A percentile compares a stretch with the other conserved stretches of the same genome.
These are phyloP conservation scores for Leccinum longicurvipes DNA, from an alignment of 768 basidiomycete genomes.

Conservation along the genomic window DNA sequence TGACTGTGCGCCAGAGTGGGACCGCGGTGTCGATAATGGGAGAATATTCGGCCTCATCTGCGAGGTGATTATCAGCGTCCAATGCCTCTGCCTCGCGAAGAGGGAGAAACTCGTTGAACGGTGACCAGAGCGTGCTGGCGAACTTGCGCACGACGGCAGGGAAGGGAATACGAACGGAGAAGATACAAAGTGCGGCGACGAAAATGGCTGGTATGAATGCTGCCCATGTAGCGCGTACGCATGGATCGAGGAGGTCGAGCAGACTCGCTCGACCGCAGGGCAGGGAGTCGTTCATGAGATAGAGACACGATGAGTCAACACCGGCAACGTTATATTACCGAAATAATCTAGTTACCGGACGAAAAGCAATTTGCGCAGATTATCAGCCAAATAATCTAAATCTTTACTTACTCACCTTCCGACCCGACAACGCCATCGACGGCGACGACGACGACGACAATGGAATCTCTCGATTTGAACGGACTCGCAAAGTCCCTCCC, in stretches of 20 bases:
- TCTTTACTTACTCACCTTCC: background rate
- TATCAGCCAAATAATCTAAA: background rate
- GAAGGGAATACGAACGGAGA: slow-evolving; percentile 31
- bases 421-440: slow-evolving; percentile 5
- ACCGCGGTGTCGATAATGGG: slow-evolving; percentile 8
- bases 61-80: slow-evolving; percentile 14
- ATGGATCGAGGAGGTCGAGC: slow-evolving; percentile 42
- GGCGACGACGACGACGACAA: slow-evolving; percentile 24
- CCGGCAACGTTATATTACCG: background rate
- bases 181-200: slow-evolving; percentile 42
- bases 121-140: slow-evolving; percentile 15
- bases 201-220: slow-evolving; percentile 45
- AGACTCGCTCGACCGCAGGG: slow-evolving; percentile 14
- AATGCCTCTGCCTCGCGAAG: slow-evolving; percentile 57
- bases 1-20: slow-evolving; percentile 58
- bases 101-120: slow-evolving; percentile 43
- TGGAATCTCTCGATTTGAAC: slow-evolving; percentile 79
- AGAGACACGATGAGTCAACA: background rate
- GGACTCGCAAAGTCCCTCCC: slow-evolving; percentile 76
- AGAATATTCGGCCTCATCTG: background rate
- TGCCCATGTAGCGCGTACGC: slow-evolving; percentile 52
- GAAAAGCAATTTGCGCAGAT: slow-evolving; percentile 1
- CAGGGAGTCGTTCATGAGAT: slow-evolving; percentile 9
- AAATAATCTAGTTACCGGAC: background rate
- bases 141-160: slow-evolving; percentile 17